Percentiles rank a stretch among this genome's conserved stretches.
These are phyloP conservation scores for Coemansia sp. DNA, from an alignment of 192 early-diverging fungal genomes.

Conservation along the genomic window DNA sequence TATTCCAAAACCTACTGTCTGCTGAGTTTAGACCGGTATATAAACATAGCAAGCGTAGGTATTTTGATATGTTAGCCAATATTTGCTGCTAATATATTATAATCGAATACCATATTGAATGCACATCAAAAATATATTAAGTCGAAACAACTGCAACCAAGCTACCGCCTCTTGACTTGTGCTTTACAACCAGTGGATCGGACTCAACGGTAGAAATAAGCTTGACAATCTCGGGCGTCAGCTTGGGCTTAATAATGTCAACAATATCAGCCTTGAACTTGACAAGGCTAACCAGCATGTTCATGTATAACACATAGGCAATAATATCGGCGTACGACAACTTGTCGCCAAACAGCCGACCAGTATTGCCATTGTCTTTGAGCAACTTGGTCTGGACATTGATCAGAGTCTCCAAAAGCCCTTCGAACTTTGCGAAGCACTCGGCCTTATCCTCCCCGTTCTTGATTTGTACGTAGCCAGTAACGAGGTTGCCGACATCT, in stretches of 20 bases:
- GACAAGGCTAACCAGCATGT: neutral
- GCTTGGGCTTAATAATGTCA: constrained; percentile 1
- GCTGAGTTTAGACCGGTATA: too few species aligned
- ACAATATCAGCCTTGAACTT: neutral
- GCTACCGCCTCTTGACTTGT: constrained; percentile 15
- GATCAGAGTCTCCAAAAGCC: constrained; percentile 24
- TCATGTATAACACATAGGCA: constrained; percentile 21
- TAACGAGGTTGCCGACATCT: neutral
- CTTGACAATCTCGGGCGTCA: constrained; percentile 26
- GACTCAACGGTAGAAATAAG: constrained; percentile 18
- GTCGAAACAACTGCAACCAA: neutral
- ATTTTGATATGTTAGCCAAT: too few species aligned
- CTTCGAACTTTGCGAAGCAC: neutral
- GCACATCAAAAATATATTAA: neutral
- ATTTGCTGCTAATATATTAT: neutral
- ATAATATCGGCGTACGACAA: constrained; percentile 48
- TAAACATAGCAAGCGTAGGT: too few species aligned
- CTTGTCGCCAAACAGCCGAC: constrained; percentile 52
- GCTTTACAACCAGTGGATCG: neutral
- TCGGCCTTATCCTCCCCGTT: constrained; percentile 7
- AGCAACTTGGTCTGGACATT: constrained; percentile 35
- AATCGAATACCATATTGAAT: too few species aligned
- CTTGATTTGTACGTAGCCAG: neutral
- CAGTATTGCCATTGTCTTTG: constrained; percentile 53
- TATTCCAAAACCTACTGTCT: too few species aligned